Evolutionary conservation across 176 grass and related monocot species (phyloP).

Genomic region (Melocanna baccifera): DNA sequence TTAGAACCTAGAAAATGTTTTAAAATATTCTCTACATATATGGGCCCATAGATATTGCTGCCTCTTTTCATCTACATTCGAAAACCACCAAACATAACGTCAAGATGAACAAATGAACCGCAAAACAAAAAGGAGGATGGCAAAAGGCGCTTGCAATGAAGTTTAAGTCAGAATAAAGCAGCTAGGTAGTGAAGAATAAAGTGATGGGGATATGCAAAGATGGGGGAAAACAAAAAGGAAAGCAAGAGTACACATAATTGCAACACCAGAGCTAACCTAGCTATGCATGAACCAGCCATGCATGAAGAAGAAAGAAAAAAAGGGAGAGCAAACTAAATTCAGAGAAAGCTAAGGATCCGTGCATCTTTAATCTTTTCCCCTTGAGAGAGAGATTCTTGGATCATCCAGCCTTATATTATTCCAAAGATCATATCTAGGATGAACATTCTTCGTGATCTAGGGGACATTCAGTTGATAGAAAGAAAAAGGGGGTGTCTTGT

Average conservation of each 20-base stretch:
- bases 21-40: neutral
- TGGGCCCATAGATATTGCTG: neutral
- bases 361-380: constrained; percentile 36
- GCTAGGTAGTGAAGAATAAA: constrained; percentile 71
- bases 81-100: neutral
- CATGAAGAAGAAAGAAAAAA: neutral
- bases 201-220: constrained; percentile 48
- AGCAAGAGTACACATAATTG: constrained; percentile 19
- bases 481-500: constrained; percentile 43
- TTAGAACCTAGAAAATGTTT: neutral
- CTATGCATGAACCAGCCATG: neutral
- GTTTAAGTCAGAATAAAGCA: constrained; percentile 83
- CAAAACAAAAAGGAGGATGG: neutral
- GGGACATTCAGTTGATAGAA: constrained; percentile 70
- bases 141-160: constrained; percentile 38
- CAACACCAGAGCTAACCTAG: neutral
- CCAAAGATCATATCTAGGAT: constrained; percentile 33
- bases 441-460: constrained; percentile 62
- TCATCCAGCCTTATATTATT: constrained; percentile 52
- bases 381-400: constrained; percentile 60
- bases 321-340: neutral
- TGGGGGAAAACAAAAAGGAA: neutral
- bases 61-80: neutral
- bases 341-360: constrained; percentile 28
- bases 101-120: neutral